Evolutionary conservation across 306 rosid species (phyloP).

Genomic region (Inga laurina): DNA sequence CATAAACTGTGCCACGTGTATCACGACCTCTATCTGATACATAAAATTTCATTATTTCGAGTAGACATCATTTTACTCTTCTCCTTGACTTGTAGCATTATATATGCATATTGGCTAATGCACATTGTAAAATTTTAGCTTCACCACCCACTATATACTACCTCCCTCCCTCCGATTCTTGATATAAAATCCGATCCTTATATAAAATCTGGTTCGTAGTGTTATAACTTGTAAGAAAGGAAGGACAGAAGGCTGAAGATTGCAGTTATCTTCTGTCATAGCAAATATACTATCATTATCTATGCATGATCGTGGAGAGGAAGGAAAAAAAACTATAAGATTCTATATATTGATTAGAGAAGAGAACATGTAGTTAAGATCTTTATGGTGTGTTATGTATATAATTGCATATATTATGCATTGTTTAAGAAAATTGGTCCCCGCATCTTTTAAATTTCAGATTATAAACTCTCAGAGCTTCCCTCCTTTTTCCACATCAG

Average conservation of each 20-base stretch:
- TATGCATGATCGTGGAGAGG: constrained; percentile 23
- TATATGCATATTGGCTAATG: constrained; percentile 23
- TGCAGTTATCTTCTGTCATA: constrained; percentile 32
- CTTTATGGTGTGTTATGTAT: constrained; percentile 27
- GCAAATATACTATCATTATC: constrained; percentile 4
- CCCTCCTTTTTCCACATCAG: constrained; percentile 54
- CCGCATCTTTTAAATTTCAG: constrained; percentile 30
- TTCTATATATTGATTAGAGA: constrained; percentile 3
- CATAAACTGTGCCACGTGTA: neutral
- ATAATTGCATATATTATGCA: constrained; percentile 25
- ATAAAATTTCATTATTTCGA: neutral
- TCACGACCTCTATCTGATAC: constrained; percentile 14
- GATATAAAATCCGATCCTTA: no score
- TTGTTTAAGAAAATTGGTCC: constrained; percentile 38
- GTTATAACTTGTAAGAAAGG: no score
- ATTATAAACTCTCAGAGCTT: constrained; percentile 30
- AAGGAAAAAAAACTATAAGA: constrained; percentile 1
- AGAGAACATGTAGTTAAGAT: neutral
- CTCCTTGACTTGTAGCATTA: neutral
- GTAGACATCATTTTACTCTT: constrained; percentile 18
- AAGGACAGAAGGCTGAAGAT: constrained; percentile 41
- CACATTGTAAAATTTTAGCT: constrained; percentile 9
- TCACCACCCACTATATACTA: constrained; percentile 17
- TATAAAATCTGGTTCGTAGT: no score
- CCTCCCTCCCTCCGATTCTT: no score